Percentiles rank a stretch among this genome's conserved stretches.
These are phyloP conservation scores for Salix purpurea DNA, from an alignment of 345 rosid genomes.

Conservation along the genomic window DNA sequence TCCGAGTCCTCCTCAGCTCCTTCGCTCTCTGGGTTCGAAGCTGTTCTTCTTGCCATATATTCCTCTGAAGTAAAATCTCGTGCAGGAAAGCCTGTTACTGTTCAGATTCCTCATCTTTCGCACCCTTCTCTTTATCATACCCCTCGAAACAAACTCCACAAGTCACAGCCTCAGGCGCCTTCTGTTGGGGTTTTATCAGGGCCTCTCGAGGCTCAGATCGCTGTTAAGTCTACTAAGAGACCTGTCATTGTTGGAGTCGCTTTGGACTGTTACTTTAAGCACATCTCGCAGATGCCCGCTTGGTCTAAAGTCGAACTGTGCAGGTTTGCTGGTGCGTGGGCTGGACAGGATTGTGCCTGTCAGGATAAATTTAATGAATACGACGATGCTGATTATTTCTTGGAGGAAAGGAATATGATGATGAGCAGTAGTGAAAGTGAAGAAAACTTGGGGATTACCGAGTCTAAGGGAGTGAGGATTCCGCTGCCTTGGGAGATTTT, in stretches of 20 bases:
- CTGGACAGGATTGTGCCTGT: constrained; percentile 80
- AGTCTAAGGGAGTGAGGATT: constrained; percentile 53
- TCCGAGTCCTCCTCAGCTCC: constrained; percentile 40
- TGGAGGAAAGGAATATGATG: constrained; percentile 16
- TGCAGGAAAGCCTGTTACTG: constrained; percentile 67
- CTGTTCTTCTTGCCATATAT: constrained; percentile 84
- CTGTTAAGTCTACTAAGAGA: constrained; percentile 78
- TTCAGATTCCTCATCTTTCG: constrained; percentile 78
- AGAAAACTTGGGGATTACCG: constrained; percentile 36
- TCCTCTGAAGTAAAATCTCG: constrained; percentile 73
- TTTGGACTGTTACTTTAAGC: constrained; percentile 70
- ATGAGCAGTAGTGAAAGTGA: constrained; percentile 22
- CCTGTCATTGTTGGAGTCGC: constrained; percentile 63
- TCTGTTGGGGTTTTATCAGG: constrained; percentile 54
- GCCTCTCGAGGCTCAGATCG: constrained; percentile 70
- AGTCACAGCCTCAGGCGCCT: constrained; percentile 12
- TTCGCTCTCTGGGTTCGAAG: constrained; percentile 87
- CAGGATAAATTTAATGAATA: constrained; percentile 43
- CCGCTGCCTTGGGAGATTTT: constrained; percentile 93
- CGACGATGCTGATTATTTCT: constrained; percentile 15
- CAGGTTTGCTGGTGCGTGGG: constrained; percentile 60
- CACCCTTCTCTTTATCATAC: constrained; percentile 86
- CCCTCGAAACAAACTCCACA: constrained; percentile 40
- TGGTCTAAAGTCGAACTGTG: constrained; percentile 92
- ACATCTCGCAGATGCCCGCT: constrained; percentile 75